Percentiles rank a stretch among this genome's conserved stretches.
These are phyloP conservation scores for Orbilia quercus DNA, from an alignment of 2,329 filamentous ascomycete genomes.

Conservation along the genomic window DNA sequence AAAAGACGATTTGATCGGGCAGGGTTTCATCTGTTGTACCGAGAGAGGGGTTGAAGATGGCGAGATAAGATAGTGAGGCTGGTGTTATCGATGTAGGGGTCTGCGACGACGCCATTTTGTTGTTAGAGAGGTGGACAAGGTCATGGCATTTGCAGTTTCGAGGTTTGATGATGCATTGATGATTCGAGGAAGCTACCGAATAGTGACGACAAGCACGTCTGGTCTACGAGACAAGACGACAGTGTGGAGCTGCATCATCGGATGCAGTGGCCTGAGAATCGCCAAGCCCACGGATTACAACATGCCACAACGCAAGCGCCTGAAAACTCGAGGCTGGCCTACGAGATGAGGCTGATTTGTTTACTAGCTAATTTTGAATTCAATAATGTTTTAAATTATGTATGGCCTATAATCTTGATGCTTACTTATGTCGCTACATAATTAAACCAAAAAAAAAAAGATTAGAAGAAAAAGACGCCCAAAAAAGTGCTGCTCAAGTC, in stretches of 20 bases:
- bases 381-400: no score
- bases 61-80: constrained; percentile 87
- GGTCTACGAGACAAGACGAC: background rate
- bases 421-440: no score
- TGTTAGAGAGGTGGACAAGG: constrained; percentile 10
- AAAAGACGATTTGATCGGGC: constrained; percentile 89
- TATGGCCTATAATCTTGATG: no score
- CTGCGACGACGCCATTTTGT: constrained; percentile 51
- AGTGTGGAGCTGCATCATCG: no score
- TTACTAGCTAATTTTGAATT: no score
- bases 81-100: constrained; percentile 68
- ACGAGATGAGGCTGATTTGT: no score
- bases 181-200: constrained; percentile 6
- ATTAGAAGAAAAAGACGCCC: no score
- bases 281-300: no score
- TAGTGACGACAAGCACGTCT: constrained; percentile 21
- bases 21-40: constrained; percentile 74
- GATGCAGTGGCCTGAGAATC: no score
- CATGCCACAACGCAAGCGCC: no score
- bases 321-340: no score
- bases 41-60: constrained; percentile 92
- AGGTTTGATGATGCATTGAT: constrained; percentile 19
- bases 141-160: constrained; percentile 26
- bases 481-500: background rate
- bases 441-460: no score